Evolutionary conservation across 2,329 filamentous ascomycete genomes (phyloP).

Genomic region (Cercospora sp.): DNA sequence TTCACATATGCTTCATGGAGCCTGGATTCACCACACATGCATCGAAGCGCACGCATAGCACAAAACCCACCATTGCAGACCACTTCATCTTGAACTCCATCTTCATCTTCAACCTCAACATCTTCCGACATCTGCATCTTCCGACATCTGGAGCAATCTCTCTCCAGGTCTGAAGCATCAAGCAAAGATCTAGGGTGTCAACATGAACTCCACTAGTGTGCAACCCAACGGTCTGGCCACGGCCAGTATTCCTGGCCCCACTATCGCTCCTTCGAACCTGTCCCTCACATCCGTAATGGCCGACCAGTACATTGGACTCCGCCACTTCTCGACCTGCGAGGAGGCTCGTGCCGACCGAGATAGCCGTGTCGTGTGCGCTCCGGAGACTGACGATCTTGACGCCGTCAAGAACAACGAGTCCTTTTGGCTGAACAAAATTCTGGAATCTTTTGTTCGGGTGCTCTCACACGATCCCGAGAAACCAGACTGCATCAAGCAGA

Average conservation of each 20-base stretch:
- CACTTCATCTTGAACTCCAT: not conserved
- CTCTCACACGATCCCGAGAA: too few species aligned
- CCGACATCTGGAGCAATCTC: not conserved
- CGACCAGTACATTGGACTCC: not conserved
- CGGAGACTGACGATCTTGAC: not conserved
- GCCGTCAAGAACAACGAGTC: not conserved
- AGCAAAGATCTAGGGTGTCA: not conserved
- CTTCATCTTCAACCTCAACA: not conserved
- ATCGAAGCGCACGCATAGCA: not conserved
- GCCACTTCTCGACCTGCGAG: not conserved
- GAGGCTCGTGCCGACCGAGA: not conserved
- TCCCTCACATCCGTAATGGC: not conserved
- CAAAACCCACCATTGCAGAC: not conserved
- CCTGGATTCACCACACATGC: not conserved
- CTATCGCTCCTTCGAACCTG: not conserved
- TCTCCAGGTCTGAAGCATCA: not conserved
- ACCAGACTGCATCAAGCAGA: too few species aligned
- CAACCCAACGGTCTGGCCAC: not conserved
- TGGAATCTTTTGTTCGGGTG: not conserved
- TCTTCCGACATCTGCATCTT: not conserved
- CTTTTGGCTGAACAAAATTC: not conserved
- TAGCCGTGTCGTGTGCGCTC: not conserved
- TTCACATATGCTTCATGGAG: not conserved
- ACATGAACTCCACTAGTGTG: not conserved
- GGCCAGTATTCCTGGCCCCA: too few species aligned